Evolutionary conservation across 2,329 filamentous ascomycete genomes (phyloP).

Genomic region (Tolypocladium endophyticum): DNA sequence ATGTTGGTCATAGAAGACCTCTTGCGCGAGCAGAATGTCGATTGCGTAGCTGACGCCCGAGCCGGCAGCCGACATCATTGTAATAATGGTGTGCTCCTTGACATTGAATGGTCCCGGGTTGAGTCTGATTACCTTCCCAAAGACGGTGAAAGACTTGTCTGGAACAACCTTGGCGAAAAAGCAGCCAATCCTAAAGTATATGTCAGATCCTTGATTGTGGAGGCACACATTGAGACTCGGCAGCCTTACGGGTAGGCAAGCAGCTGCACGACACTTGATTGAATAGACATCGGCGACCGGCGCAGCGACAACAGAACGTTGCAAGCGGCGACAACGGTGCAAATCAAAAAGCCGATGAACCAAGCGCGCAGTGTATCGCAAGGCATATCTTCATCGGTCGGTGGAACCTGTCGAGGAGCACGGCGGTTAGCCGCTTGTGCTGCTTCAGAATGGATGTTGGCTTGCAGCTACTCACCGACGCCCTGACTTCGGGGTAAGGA

Average conservation of each 20-base stretch:
- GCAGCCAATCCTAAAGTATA: conserved; percentile 19
- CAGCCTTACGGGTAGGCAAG: conserved; percentile 34
- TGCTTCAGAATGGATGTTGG: not conserved
- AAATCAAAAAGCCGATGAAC: conserved; percentile 44
- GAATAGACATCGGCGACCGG: conserved; percentile 39
- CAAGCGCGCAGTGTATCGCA: conserved; percentile 50
- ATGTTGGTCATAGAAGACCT: conserved; percentile 38
- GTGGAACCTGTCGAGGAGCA: conserved; percentile 9
- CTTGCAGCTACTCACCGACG: conserved; percentile 7
- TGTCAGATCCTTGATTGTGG: not conserved
- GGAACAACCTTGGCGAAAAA: conserved; percentile 31
- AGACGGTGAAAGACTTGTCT: conserved; percentile 25
- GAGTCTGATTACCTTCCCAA: conserved; percentile 30
- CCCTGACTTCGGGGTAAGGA: conserved; percentile 16
- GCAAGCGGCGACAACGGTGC: conserved; percentile 45
- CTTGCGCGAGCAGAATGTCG: conserved; percentile 29
- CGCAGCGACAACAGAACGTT: conserved; percentile 43
- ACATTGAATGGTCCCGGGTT: conserved; percentile 33
- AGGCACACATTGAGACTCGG: no score
- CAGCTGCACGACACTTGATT: conserved; percentile 44
- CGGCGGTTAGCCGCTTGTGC: not conserved
- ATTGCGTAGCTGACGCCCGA: conserved; percentile 22
- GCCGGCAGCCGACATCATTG: conserved; percentile 34
- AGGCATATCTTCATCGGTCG: conserved; percentile 41
- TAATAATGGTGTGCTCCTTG: conserved; percentile 28